Percentiles rank a stretch among this genome's conserved stretches.
These are phyloP conservation scores for Cercospora beticola DNA, from an alignment of 2,329 filamentous ascomycete genomes.

Conservation along the genomic window DNA sequence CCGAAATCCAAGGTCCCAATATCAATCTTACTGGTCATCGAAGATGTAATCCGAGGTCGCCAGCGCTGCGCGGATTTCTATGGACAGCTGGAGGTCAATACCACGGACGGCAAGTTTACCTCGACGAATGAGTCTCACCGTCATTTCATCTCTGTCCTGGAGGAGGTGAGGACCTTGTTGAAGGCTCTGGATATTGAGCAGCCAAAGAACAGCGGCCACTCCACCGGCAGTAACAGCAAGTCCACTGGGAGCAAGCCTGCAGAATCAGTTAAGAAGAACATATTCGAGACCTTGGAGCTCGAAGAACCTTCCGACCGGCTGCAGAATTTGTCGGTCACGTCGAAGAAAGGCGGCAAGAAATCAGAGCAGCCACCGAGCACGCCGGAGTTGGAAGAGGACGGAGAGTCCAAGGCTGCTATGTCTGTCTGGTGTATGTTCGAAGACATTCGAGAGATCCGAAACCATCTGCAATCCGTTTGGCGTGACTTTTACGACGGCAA, in stretches of 20 bases:
- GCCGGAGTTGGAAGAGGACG: not conserved
- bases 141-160: not conserved
- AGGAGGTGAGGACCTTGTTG: not conserved
- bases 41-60: not conserved
- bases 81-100: not conserved
- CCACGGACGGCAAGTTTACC: not conserved
- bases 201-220: not conserved
- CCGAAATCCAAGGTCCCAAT: not conserved
- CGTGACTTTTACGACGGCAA: not conserved
- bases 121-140: not conserved
- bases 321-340: not conserved
- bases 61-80: not conserved
- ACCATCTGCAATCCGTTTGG: not conserved
- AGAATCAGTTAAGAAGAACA: not conserved
- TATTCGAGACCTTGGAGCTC: not conserved
- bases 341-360: not conserved
- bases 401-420: not conserved
- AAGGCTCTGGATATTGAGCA: not conserved
- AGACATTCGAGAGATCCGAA: not conserved
- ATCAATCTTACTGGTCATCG: not conserved
- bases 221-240: not conserved
- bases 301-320: not conserved
- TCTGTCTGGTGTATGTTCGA: conserved; percentile 3
- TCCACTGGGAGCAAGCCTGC: not conserved
- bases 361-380: not conserved